phyloP scores from a whole-genome alignment of 2,329 filamentous ascomycete species.

The Diaporthe vaccinii region DNA sequence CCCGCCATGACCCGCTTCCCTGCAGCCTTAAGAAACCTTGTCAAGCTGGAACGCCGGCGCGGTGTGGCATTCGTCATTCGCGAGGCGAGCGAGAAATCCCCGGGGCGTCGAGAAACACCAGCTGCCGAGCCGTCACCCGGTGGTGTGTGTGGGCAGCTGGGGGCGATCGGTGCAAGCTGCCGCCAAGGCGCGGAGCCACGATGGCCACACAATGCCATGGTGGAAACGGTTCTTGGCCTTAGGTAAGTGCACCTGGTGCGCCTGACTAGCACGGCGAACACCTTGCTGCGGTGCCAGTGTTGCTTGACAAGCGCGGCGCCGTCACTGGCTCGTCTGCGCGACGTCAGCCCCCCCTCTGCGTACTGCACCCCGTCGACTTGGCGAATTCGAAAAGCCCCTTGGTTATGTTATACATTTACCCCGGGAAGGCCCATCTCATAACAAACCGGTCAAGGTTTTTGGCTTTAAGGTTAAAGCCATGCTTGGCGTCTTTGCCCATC shows the following conservation, averaged over 20 bases:
- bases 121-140: constrained; percentile 29
- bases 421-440: constrained; percentile 1
- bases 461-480: constrained; percentile 25
- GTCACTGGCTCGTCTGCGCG: constrained; percentile 8
- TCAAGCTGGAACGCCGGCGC: constrained; percentile 27
- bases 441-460: constrained; percentile 6
- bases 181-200: constrained; percentile 29
- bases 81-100: neutral
- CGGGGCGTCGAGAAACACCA: neutral
- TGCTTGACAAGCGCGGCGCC: neutral
- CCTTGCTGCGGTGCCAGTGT: neutral
- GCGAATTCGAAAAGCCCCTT: neutral
- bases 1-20: constrained; percentile 13
- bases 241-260: constrained; percentile 17
- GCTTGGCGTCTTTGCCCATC: constrained; percentile 1
- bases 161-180: constrained; percentile 10
- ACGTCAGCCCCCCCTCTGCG: constrained; percentile 22
- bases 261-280: constrained; percentile 18
- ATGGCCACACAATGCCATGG: constrained; percentile 18
- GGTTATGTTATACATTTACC: constrained; percentile 3
- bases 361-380: constrained; percentile 5
- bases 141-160: neutral
- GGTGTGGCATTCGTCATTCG: constrained; percentile 25
- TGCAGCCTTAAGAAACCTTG: constrained; percentile 31
- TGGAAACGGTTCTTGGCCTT: constrained; percentile 19